A percentile compares a stretch with the other conserved stretches of the same genome.
phyloP scores from a whole-genome alignment of 805 yeast species.

The Candida maesae region DNA sequence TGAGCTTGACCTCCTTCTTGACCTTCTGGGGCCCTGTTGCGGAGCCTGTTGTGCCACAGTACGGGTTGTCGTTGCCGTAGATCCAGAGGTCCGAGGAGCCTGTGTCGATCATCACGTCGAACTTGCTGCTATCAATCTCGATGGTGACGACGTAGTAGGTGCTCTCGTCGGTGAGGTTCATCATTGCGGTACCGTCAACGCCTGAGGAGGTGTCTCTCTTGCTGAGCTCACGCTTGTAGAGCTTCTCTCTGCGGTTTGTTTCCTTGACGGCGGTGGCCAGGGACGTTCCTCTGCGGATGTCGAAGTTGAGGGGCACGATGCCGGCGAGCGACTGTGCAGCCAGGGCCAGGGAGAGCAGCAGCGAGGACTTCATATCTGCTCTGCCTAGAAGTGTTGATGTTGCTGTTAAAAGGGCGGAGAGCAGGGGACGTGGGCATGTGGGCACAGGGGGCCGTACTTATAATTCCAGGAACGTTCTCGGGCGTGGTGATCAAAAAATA shows the following conservation, averaged over 20 bases:
- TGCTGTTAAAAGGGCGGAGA: no score
- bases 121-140: slow-evolving; percentile 18
- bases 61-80: slow-evolving; percentile 26
- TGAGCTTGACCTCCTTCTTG: not conserved
- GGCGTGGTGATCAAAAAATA: no score
- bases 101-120: slow-evolving; percentile 31
- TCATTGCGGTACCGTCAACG: slow-evolving; percentile 5
- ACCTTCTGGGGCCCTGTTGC: not conserved
- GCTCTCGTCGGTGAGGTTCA: slow-evolving; percentile 4
- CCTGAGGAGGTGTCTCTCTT: no score
- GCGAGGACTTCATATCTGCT: not conserved
- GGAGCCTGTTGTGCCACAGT: slow-evolving; percentile 18
- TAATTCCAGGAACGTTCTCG: no score
- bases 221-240: not conserved
- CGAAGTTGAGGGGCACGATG: slow-evolving; percentile 4
- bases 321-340: not conserved
- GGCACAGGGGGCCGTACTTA: no score
- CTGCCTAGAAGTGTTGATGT: no score
- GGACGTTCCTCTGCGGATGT: slow-evolving; percentile 3
- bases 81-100: slow-evolving; percentile 37
- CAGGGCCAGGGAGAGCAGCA: not conserved
- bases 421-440: no score
- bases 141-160: slow-evolving; percentile 11
- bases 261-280: slow-evolving; percentile 2
- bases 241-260: not conserved